Percentiles rank a stretch among this genome's conserved stretches.
phyloP scores from a whole-genome alignment of 2,329 filamentous ascomycete species.

The Aspergillus sp. region DNA sequence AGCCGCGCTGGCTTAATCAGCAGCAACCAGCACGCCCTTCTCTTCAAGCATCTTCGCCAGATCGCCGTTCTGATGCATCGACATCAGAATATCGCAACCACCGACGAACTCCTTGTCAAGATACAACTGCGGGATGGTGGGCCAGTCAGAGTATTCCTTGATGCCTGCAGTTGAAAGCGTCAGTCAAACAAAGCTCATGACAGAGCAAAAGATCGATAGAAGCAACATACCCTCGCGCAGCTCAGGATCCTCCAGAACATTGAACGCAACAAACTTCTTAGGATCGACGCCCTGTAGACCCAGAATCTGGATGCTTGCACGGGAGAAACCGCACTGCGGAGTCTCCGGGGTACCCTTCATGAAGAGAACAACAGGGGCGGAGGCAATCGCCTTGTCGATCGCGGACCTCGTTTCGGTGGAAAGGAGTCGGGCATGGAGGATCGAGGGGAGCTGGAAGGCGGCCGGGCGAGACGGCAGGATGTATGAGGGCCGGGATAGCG shows the following conservation, averaged over 20 bases:
- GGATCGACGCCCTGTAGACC: conserved; percentile 94
- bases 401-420: conserved; percentile 76
- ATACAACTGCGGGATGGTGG: conserved; percentile 96
- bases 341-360: conserved; percentile 99
- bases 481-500: conserved; percentile 24
- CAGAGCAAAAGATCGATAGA: background rate
- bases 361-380: conserved; percentile 91
- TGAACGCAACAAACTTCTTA: conserved; percentile 94
- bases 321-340: conserved; percentile 94
- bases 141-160: conserved; percentile 99
- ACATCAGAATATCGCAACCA: conserved; percentile 94
- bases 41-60: conserved; percentile 88
- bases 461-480: conserved; percentile 19
- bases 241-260: conserved; percentile 89
- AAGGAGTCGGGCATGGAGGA: conserved; percentile 59
- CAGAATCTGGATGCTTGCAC: conserved; percentile 90
- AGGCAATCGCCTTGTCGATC: conserved; percentile 85
- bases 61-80: conserved; percentile 95
- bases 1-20: conserved; percentile 42
- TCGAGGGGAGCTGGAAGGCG: conserved; percentile 37
- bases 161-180: conserved; percentile 60
- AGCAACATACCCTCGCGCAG: conserved; percentile 67
- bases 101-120: conserved; percentile 94
- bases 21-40: conserved; percentile 75
- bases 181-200: background rate